These are phyloP conservation scores for Periconia macrospinosa DNA, from an alignment of 2,329 filamentous ascomycete species.

Conservation along the genomic window DNA sequence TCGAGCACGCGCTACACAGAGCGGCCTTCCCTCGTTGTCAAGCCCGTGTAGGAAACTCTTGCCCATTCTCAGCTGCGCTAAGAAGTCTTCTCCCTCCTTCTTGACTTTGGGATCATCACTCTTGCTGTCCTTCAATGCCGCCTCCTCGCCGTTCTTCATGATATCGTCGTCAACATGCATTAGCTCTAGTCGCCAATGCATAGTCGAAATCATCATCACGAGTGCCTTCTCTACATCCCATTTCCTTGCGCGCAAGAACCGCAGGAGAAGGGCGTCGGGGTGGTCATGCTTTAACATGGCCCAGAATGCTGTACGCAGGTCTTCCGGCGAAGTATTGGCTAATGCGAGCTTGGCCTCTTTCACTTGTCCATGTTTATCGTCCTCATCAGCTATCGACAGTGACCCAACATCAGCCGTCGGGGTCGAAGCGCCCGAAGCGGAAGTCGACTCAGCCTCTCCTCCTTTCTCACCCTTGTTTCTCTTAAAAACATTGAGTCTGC, in stretches of 20 bases:
- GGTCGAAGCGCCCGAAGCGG: conserved; percentile 25
- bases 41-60: conserved; percentile 90
- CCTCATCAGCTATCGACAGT: conserved; percentile 45
- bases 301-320: conserved; percentile 83
- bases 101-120: conserved; percentile 63
- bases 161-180: conserved; percentile 90
- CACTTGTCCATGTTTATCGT: conserved; percentile 92
- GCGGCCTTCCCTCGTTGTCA: conserved; percentile 81
- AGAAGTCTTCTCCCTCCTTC: conserved; percentile 74
- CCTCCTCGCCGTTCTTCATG: conserved; percentile 52
- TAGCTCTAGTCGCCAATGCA: conserved; percentile 84
- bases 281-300: conserved; percentile 93
- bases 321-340: conserved; percentile 73
- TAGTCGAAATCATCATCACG: conserved; percentile 90
- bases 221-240: conserved; percentile 95
- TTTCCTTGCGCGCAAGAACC: conserved; percentile 53
- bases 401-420: conserved; percentile 31
- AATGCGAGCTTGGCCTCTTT: conserved; percentile 85
- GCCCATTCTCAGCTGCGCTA: conserved; percentile 81
- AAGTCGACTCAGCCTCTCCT: conserved; percentile 38
- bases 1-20: conserved; percentile 82
- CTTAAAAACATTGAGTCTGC: conserved; percentile 70
- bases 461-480: conserved; percentile 58
- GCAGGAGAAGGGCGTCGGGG: conserved; percentile 72
- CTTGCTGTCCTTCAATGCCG: conserved; percentile 63